Evolutionary conservation across 257 asterid genomes (phyloP).

Genomic region (Solanum arcanum): DNA sequence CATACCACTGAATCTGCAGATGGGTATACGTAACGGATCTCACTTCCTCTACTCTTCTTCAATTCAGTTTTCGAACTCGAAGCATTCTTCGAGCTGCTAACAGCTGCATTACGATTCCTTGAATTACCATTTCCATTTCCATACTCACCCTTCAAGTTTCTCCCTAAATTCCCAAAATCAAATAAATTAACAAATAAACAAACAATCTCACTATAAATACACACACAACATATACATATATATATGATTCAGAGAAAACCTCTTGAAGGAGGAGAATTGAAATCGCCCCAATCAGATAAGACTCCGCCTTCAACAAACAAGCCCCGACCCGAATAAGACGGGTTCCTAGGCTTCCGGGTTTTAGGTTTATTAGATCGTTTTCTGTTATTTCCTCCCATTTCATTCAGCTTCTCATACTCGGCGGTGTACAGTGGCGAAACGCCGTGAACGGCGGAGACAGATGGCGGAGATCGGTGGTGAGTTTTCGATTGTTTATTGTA

Average conservation of each 20-base stretch:
- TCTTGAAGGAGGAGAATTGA: slow-evolving; percentile 55
- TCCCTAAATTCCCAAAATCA: slow-evolving; percentile 21
- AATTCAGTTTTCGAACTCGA: slow-evolving; percentile 15
- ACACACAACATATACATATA: neutral
- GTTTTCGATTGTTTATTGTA: neutral
- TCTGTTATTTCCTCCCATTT: slow-evolving; percentile 12
- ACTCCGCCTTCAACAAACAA: slow-evolving; percentile 77
- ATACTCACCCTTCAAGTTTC: slow-evolving; percentile 31
- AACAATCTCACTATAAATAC: neutral
- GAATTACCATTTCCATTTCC: slow-evolving; percentile 10
- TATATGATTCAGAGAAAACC: slow-evolving; percentile 16
- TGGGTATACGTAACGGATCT: slow-evolving; percentile 42
- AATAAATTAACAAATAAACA: neutral
- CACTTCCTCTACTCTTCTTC: slow-evolving; percentile 30
- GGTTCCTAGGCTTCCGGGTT: slow-evolving; percentile 20
- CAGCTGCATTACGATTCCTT: slow-evolving; percentile 30
- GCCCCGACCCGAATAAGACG: slow-evolving; percentile 31
- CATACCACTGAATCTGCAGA: slow-evolving; percentile 40
- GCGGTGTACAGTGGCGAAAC: neutral
- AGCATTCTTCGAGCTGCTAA: slow-evolving; percentile 12
- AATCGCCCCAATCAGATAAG: slow-evolving; percentile 61
- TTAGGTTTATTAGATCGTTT: slow-evolving; percentile 37
- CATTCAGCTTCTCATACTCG: neutral
- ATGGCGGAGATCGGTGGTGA: neutral
- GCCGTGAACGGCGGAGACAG: neutral